Conservation (phyloP, 306 rosid species). For the Sophora flavescens region DNA sequence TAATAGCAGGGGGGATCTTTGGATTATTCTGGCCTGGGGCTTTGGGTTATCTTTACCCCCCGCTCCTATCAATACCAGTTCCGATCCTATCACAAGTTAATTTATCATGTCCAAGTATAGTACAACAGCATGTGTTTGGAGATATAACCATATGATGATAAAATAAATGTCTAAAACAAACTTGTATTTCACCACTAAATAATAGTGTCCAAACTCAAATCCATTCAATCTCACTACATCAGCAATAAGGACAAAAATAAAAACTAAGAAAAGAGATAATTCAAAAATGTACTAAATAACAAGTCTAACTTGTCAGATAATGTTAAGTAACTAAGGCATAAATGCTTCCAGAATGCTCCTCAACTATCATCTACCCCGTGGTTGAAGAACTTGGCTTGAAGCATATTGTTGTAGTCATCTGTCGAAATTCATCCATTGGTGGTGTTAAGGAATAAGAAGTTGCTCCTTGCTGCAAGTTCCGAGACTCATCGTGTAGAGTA, state of each 20-base stretch:
- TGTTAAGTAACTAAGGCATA: not conserved
- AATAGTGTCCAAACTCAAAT: not conserved
- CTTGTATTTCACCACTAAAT: too few species aligned
- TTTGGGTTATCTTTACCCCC: too few species aligned
- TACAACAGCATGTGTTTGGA: too few species aligned
- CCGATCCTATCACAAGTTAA: too few species aligned
- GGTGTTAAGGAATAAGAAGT: not conserved
- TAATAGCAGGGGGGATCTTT: too few species aligned
- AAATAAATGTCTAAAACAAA: not conserved
- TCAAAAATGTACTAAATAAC: not conserved
- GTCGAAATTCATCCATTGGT: constrained; percentile 3
- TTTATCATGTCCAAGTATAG: too few species aligned
- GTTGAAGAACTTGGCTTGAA: constrained; percentile 15
- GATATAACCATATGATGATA: not conserved
- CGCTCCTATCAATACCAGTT: too few species aligned
- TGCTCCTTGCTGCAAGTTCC: constrained; percentile 30
- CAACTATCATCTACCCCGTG: not conserved
- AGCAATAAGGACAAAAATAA: not conserved
- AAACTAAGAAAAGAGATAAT: not conserved
- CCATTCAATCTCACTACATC: not conserved
- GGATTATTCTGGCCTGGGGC: too few species aligned
- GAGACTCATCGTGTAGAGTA: not conserved
- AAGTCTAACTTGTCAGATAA: not conserved
- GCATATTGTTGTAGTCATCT: not conserved
- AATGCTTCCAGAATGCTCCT: not conserved